Conservation (phyloP, 1,284 basidiomycete species). For the Puccinia triticina region DNA sequence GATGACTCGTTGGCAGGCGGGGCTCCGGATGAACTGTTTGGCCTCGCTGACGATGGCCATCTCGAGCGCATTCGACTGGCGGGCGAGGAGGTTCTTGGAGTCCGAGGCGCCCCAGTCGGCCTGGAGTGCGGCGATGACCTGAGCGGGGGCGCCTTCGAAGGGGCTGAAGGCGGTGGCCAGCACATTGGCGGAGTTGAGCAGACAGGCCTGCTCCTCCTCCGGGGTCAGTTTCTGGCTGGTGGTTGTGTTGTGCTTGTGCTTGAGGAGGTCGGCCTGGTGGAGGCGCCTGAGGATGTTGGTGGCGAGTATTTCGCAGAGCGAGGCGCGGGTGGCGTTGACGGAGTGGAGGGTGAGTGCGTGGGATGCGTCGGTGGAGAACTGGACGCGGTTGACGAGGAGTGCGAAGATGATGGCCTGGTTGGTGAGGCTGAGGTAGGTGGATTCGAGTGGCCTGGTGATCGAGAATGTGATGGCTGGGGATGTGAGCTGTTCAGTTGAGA, state of each 20-base stretch:
- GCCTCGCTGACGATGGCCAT: slow-evolving; percentile 57
- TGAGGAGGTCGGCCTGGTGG: slow-evolving; percentile 48
- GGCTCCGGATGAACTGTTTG: slow-evolving; percentile 57
- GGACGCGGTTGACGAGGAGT: slow-evolving; percentile 45
- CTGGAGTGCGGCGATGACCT: slow-evolving; percentile 20
- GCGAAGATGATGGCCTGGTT: slow-evolving; percentile 47
- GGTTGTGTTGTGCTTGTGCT: not conserved
- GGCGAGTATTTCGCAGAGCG: slow-evolving; percentile 58
- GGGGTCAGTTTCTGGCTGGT: slow-evolving; percentile 36
- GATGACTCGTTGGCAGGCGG: slow-evolving; percentile 57
- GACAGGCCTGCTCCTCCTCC: slow-evolving; percentile 44
- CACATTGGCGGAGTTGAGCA: slow-evolving; percentile 49
- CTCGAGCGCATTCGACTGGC: slow-evolving; percentile 55
- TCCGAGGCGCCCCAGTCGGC: slow-evolving; percentile 37
- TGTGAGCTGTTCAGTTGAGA: slow-evolving; percentile 49
- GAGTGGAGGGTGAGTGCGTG: slow-evolving; percentile 51
- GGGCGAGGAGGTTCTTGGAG: slow-evolving; percentile 32
- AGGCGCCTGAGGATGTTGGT: slow-evolving; percentile 55
- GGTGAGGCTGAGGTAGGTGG: slow-evolving; percentile 33
- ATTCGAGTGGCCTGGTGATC: slow-evolving; percentile 48
- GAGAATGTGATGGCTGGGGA: slow-evolving; percentile 47
- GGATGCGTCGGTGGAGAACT: slow-evolving; percentile 48
- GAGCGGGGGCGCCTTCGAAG: slow-evolving; percentile 40
- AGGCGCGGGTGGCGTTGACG: slow-evolving; percentile 56
- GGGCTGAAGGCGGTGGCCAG: slow-evolving; percentile 40